Percentiles rank a stretch among this genome's conserved stretches.
Evolutionary conservation across 2,329 filamentous ascomycete species (phyloP).

Genomic region (Dactylellina cionopaga): DNA sequence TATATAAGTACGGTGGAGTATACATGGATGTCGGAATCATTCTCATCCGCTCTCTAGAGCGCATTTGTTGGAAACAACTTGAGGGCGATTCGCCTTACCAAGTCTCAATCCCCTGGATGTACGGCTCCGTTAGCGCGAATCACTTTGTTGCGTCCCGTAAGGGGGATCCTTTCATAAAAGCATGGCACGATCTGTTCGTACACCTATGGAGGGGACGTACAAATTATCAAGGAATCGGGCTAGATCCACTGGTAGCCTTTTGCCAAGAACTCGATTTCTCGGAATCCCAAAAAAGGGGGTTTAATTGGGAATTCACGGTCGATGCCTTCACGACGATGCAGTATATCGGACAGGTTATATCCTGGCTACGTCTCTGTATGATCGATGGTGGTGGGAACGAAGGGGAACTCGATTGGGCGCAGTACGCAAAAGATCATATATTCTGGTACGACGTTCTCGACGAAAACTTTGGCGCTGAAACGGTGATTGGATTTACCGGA

Average conservation of each 20-base stretch:
- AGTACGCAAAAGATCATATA: constrained; percentile 59
- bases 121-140: constrained; percentile 59
- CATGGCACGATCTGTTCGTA: constrained; percentile 62
- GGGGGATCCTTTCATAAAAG: constrained; percentile 63
- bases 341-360: constrained; percentile 61
- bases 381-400: constrained; percentile 58
- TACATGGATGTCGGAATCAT: constrained; percentile 64
- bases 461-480: constrained; percentile 55
- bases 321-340: constrained; percentile 59
- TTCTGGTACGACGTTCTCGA: constrained; percentile 58
- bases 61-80: constrained; percentile 63
- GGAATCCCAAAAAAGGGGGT: constrained; percentile 55
- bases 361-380: constrained; percentile 60
- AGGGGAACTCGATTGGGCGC: constrained; percentile 60
- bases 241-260: constrained; percentile 57
- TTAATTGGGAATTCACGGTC: constrained; percentile 59
- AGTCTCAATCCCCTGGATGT: constrained; percentile 58
- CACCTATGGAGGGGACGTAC: constrained; percentile 60
- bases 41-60: constrained; percentile 62
- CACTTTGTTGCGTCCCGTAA: constrained; percentile 63
- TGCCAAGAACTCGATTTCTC: constrained; percentile 56
- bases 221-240: constrained; percentile 58
- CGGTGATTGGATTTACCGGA: constrained; percentile 48
- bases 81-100: constrained; percentile 60
- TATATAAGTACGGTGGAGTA: constrained; percentile 62